phyloP scores from a whole-genome alignment of 2,329 filamentous ascomycete species.

The Neopestalotiopsis sp. region DNA sequence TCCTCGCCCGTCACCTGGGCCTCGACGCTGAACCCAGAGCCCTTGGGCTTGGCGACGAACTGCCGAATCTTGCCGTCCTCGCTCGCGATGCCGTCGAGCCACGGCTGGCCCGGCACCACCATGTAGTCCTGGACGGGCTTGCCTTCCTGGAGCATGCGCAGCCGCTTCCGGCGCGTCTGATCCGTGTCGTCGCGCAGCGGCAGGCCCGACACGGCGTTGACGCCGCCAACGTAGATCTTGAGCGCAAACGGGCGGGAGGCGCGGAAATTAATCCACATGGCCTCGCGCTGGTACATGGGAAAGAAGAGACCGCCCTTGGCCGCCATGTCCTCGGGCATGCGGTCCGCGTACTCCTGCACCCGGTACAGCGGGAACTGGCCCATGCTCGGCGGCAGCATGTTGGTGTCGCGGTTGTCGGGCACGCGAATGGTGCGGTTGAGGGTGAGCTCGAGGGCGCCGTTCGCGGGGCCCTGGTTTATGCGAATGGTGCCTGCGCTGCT shows the following conservation, averaged over 20 bases:
- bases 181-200: conserved; percentile 27
- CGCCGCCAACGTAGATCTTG: conserved; percentile 45
- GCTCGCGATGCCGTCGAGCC: conserved; percentile 47
- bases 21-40: conserved; percentile 49
- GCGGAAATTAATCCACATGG: conserved; percentile 45
- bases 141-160: conserved; percentile 6
- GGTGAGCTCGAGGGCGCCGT: conserved; percentile 34
- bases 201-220: conserved; percentile 47
- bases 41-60: conserved; percentile 53
- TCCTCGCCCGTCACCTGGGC: conserved; percentile 50
- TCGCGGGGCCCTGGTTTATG: conserved; percentile 4
- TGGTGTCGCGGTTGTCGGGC: conserved; percentile 41
- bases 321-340: conserved; percentile 40
- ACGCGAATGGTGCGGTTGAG: conserved; percentile 50
- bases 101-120: conserved; percentile 42
- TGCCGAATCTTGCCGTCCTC: conserved; percentile 46
- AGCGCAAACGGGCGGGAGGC: conserved; percentile 34
- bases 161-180: conserved; percentile 23
- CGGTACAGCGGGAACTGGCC: conserved; percentile 46
- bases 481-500: not conserved
- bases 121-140: conserved; percentile 36
- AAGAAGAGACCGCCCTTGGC: conserved; percentile 51
- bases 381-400: conserved; percentile 41
- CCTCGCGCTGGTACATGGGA: conserved; percentile 50
- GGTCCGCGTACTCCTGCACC: conserved; percentile 36